A percentile compares a stretch with the other conserved stretches of the same genome.
Conservation (phyloP, 2,329 filamentous ascomycete genomes). For the Neofusicoccum umdonicola region DNA sequence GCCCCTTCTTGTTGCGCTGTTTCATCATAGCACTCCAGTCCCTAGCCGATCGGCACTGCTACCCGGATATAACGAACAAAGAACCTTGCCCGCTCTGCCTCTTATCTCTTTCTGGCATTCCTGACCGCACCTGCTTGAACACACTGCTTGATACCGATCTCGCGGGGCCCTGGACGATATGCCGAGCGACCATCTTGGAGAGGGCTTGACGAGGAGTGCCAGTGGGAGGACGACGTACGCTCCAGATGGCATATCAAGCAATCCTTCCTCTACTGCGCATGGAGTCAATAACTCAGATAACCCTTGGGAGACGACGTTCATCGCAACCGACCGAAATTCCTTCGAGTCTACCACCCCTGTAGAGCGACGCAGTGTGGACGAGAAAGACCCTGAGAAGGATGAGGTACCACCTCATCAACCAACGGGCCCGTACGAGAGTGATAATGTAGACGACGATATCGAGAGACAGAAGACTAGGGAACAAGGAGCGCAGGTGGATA, state of each 20-base stretch:
- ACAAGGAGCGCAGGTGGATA: background rate
- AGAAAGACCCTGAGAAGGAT: background rate
- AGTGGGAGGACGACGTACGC: background rate
- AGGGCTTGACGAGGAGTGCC: background rate
- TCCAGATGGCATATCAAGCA: background rate
- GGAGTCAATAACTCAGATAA: background rate
- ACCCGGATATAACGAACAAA: background rate
- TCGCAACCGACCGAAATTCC: background rate
- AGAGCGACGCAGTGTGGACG: slow-evolving; percentile 1
- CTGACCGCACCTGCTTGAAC: background rate
- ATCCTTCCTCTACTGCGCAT: background rate
- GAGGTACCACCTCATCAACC: background rate
- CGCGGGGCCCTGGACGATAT: background rate
- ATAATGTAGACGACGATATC: background rate
- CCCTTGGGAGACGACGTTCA: background rate
- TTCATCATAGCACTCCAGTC: background rate
- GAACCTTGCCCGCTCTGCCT: background rate
- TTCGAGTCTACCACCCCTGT: background rate
- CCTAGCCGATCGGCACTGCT: background rate
- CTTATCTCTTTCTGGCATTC: background rate
- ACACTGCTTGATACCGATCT: background rate
- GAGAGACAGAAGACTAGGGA: slow-evolving; percentile 1
- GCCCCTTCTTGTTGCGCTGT: background rate
- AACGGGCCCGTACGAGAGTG: background rate
- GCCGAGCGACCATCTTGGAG: background rate